Base-by-base conservation (phyloP, 306 rosid genomes). In the Rubus idaeus region DNA sequence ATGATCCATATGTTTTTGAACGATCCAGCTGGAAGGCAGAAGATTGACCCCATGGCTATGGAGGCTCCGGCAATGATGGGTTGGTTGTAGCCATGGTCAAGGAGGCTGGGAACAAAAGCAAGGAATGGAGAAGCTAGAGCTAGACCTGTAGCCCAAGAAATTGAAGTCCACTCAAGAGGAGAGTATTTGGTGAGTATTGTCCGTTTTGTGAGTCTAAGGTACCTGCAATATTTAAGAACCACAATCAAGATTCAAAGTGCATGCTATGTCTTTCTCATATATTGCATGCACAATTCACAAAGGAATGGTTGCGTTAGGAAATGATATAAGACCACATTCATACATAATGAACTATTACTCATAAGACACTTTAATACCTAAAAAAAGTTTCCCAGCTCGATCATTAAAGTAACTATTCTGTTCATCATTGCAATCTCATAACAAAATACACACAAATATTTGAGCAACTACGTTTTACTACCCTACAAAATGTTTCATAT, bases 101-200 rank as follows among this genome's bases (percentile, higher is more conserved):
- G 93, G 35, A 78, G 91, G 84, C 82, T 83, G 76, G 97, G 89
- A 12, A 85, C 44, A 82, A 81, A 77, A 11, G 76, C 89, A 0
- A 91, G 85, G 10, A 87, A 55, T 14, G 98, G 98, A 74, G 89
- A 89, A 17, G 91, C 93, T 12, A 91, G 0, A 46, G 81, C 77
- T 7, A 91, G 64, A n/a, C 98, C 97, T 53, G 75, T 65, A 4
- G 89, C 94, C 98, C 98, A 94, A 2, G 88, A 90, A 63, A 94
- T 85, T 68, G 98, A 86, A 17, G 97, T 89, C 97, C 96, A 94
- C 20, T 77, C 90, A 61, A 94, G 56, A 0, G 98, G 71, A 0
- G 94, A 83, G 70, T 82, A 81, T 6, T 69, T 79, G n/a, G 87
- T 62, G 10, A 42, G 81, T 68, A 94, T 85, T 41, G 88, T 68